Evolutionary conservation across 352 stramenopile genomes (phyloP).

Genomic region (Globisporangium barbulae): DNA sequence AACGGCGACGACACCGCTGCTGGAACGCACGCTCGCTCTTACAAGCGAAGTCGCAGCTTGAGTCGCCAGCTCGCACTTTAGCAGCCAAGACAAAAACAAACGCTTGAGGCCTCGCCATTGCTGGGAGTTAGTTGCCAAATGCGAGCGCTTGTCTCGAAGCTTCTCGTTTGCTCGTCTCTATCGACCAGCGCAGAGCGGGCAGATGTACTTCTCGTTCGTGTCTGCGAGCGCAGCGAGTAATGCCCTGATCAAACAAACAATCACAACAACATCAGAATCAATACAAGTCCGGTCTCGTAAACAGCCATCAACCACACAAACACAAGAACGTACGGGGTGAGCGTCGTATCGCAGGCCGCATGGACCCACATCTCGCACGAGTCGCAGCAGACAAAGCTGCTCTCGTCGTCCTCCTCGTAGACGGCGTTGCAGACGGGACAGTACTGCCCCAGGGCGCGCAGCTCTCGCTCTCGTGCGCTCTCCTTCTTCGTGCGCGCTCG

Average conservation of each 20-base stretch:
- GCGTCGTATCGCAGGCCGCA: constrained; percentile 58
- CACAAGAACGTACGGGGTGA: constrained; percentile 59
- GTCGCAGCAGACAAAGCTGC: constrained; percentile 86
- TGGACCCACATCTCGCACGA: constrained; percentile 89
- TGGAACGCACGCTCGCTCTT: not conserved
- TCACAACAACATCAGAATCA: constrained; percentile 11
- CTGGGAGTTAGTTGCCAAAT: not conserved
- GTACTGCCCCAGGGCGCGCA: constrained; percentile 80
- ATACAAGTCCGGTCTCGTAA: not conserved
- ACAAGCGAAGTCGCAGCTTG: not conserved
- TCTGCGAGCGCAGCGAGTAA: constrained; percentile 56
- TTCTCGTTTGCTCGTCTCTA: not conserved
- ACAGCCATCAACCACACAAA: not conserved
- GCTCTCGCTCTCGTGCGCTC: constrained; percentile 61
- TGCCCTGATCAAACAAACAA: constrained; percentile 25
- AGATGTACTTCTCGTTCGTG: constrained; percentile 85
- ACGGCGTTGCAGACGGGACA: constrained; percentile 82
- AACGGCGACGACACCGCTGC: not conserved
- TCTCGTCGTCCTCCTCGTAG: constrained; percentile 86
- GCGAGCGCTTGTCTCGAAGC: not conserved
- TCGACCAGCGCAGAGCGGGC: constrained; percentile 64
- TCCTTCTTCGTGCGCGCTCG: constrained; percentile 63
- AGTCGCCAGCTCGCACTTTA: not conserved
- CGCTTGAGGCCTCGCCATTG: not conserved
- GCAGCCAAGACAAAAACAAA: not conserved